These are phyloP conservation scores for Penicillium sp. DNA, from an alignment of 2,329 filamentous ascomycete species.

Conservation along the genomic window DNA sequence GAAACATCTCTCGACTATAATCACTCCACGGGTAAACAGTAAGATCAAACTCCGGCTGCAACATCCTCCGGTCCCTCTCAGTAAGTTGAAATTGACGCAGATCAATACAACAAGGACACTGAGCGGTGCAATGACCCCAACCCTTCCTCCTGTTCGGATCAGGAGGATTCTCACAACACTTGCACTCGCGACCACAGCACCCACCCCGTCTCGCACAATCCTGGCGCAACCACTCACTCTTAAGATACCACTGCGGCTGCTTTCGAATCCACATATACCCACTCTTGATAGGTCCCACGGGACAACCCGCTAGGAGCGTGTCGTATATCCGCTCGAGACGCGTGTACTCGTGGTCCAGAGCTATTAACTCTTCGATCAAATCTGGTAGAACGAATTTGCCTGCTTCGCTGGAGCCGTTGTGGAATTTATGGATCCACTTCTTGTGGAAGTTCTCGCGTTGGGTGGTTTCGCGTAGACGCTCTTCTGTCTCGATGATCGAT, in stretches of 20 bases:
- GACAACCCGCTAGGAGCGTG: neutral
- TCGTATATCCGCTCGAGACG: conserved; percentile 4
- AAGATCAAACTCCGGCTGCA: conserved; percentile 7
- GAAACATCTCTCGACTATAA: conserved; percentile 11
- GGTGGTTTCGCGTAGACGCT: conserved; percentile 1
- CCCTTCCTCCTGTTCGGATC: conserved; percentile 5
- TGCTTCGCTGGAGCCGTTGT: neutral
- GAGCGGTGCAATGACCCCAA: conserved; percentile 7
- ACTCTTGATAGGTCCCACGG: conserved; percentile 3
- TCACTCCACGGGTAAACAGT: conserved; percentile 4
- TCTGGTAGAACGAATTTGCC: neutral
- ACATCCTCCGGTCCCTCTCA: neutral
- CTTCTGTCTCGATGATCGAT: conserved; percentile 8
- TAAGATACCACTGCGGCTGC: conserved; percentile 7
- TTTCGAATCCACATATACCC: conserved; percentile 8
- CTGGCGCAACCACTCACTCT: conserved; percentile 3
- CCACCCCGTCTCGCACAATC: conserved; percentile 11
- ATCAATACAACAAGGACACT: conserved; percentile 7
- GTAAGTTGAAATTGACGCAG: neutral
- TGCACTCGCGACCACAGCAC: conserved; percentile 12
- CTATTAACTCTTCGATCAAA: conserved; percentile 8
- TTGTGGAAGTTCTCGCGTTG: conserved; percentile 6
- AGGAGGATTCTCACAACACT: conserved; percentile 5
- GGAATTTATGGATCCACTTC: neutral
- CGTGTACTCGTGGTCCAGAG: neutral